Conservation (phyloP, 179 eudicot genomes). For the Patellifolia procumbens region DNA sequence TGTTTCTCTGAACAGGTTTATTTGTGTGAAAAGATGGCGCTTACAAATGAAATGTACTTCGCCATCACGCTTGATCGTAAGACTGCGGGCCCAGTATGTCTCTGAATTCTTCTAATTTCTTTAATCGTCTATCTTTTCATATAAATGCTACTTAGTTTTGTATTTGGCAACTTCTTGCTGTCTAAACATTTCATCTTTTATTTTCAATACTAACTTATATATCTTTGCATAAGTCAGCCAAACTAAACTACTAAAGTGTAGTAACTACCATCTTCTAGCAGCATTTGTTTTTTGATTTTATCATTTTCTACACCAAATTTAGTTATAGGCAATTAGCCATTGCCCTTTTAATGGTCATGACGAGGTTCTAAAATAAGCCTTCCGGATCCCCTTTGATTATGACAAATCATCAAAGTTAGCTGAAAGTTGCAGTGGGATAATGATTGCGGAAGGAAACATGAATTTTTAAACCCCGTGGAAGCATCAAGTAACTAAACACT, state of each 20-base stretch:
- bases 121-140: background rate
- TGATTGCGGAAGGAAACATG: background rate
- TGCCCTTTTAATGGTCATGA: background rate
- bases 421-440: background rate
- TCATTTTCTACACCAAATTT: background rate
- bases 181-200: background rate
- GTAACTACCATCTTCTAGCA: background rate
- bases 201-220: too few species aligned
- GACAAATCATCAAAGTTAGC: background rate
- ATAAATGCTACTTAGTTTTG: background rate
- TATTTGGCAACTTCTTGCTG: background rate
- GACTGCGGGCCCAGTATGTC: slow-evolving; percentile 92
- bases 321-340: too few species aligned
- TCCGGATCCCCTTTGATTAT: background rate
- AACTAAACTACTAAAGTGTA: too few species aligned
- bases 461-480: background rate
- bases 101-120: slow-evolving; percentile 9
- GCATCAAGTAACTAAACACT: background rate
- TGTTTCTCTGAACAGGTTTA: slow-evolving; percentile 58
- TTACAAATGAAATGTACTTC: slow-evolving; percentile 94
- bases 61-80: slow-evolving; percentile 93
- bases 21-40: slow-evolving; percentile 84
- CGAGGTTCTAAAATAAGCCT: background rate
- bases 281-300: background rate
- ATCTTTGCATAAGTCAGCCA: background rate